Percentiles rank a stretch among this genome's conserved stretches.
These are phyloP conservation scores for Rutstroemia sp. DNA, from an alignment of 2,329 filamentous ascomycete species.

Conservation along the genomic window DNA sequence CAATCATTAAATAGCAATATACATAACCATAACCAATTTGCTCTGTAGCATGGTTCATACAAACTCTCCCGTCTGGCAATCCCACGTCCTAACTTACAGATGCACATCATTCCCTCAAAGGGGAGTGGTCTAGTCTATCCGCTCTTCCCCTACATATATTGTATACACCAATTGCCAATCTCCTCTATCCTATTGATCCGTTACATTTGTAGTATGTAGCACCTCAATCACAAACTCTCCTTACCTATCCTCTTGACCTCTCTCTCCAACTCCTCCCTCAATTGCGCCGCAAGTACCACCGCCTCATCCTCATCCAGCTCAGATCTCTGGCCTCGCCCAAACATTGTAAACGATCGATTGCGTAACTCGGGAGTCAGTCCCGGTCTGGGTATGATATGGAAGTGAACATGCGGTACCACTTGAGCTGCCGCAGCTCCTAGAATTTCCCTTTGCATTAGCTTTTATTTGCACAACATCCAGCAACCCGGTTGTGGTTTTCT, in stretches of 20 bases:
- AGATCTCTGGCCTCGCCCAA: slow-evolving; percentile 63
- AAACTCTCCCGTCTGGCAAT: not conserved
- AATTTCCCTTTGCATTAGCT: slow-evolving; percentile 7
- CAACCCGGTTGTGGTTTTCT: not conserved
- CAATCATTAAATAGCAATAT: no score
- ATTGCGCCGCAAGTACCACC: slow-evolving; percentile 46
- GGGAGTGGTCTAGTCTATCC: no score
- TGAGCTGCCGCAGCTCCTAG: slow-evolving; percentile 75
- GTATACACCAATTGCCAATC: not conserved
- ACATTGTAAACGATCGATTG: slow-evolving; percentile 66
- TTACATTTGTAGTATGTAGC: not conserved
- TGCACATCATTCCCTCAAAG: no score
- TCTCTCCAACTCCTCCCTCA: slow-evolving; percentile 42
- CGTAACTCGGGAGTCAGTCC: slow-evolving; percentile 46
- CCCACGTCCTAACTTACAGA: not conserved
- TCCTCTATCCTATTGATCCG: not conserved
- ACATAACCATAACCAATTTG: not conserved
- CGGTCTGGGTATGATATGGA: slow-evolving; percentile 85
- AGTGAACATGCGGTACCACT: slow-evolving; percentile 89
- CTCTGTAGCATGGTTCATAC: no score
- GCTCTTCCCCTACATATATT: no score
- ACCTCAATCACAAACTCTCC: slow-evolving; percentile 18
- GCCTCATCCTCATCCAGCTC: slow-evolving; percentile 75
- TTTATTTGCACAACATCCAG: not conserved
- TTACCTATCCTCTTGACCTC: slow-evolving; percentile 34